Evolutionary conservation across 2,329 filamentous ascomycete species (phyloP).

Genomic region (Cladosporium sp.): DNA sequence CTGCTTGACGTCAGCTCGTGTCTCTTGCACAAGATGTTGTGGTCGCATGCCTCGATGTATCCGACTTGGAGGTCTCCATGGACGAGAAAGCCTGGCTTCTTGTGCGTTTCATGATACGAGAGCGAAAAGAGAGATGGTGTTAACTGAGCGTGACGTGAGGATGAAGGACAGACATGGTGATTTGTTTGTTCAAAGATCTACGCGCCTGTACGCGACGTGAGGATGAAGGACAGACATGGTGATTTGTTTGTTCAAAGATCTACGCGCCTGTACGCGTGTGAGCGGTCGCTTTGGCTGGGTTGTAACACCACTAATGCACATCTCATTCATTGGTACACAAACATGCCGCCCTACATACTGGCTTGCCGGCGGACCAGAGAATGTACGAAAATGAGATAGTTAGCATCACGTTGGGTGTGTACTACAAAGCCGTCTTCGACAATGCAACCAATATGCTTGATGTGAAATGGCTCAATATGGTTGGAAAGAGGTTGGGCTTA

Average conservation of each 20-base stretch:
- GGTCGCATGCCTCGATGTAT: not conserved
- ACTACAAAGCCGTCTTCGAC: not conserved
- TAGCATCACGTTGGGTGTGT: not conserved
- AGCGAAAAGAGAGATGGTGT: not conserved
- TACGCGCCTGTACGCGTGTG: not conserved
- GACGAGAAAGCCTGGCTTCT: not conserved
- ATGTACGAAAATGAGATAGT: not conserved
- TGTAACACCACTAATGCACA: not conserved
- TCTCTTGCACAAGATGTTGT: not conserved
- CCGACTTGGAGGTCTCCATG: not conserved
- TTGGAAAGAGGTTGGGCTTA: not conserved
- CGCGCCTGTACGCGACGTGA: not conserved
- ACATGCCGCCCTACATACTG: not conserved
- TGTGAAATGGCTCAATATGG: not conserved
- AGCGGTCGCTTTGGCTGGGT: not conserved
- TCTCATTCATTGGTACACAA: not conserved
- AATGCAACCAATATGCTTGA: not conserved
- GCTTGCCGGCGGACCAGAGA: not conserved
- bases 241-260: not conserved
- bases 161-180: not conserved
- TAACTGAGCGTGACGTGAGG: not conserved
- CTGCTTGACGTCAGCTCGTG: not conserved
- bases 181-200: not conserved
- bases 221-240: not conserved
- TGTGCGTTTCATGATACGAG: not conserved